Conservation (phyloP, 225 moss, liverwort and hornwort genomes). For the Lunularia cruciata region DNA sequence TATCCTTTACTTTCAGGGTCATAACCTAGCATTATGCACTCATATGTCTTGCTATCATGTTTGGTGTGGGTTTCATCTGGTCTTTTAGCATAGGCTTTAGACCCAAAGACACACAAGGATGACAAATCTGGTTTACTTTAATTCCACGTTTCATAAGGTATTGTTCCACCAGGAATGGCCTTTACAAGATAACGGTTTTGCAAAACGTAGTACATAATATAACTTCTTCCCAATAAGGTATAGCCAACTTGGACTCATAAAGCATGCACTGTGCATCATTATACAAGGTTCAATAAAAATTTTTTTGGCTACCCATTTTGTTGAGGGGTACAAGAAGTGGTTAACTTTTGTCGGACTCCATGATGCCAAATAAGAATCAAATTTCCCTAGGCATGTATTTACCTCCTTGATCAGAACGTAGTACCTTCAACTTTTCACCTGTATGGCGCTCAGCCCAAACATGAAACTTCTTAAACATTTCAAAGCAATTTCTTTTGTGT, state of each 20-base stretch:
- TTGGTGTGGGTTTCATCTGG: neutral
- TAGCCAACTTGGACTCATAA: neutral
- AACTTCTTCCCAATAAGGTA: neutral
- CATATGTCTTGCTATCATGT: neutral
- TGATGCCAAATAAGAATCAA: neutral
- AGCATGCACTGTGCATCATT: neutral
- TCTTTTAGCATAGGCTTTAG: neutral
- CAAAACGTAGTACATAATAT: neutral
- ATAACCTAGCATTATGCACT: neutral
- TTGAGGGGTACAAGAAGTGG: neutral
- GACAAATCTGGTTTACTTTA: too few relatives aligned
- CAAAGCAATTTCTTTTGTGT: neutral
- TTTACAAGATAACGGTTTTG: neutral
- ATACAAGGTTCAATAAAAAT: neutral
- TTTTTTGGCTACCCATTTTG: neutral
- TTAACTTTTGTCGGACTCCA: neutral
- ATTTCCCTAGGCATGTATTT: neutral
- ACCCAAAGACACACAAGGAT: neutral
- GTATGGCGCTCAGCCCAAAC: neutral
- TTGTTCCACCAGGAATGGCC: neutral
- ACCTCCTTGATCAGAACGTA: neutral
- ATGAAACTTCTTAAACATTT: neutral
- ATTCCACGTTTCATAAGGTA: neutral
- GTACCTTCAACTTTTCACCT: neutral
- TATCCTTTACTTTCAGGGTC: neutral